Evolutionary conservation across 2,329 filamentous ascomycete species (phyloP).

Genomic region (Fusarium sterilihyphosum): DNA sequence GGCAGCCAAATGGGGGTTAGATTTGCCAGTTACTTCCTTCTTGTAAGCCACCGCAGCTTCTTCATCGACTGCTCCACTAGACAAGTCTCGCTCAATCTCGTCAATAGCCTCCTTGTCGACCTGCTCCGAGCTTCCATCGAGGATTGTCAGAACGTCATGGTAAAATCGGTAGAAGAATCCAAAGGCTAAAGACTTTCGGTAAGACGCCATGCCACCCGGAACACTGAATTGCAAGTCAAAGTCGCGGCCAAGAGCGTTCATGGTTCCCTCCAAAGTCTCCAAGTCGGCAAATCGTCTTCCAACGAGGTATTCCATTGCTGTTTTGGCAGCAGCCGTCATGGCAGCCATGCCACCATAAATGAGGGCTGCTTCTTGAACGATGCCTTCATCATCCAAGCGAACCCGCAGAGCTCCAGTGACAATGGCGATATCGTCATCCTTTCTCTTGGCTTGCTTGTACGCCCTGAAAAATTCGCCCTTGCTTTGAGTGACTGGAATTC

Average conservation of each 20-base stretch:
- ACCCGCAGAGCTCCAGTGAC: conserved; percentile 89
- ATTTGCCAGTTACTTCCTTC: conserved; percentile 84
- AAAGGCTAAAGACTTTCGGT: conserved; percentile 87
- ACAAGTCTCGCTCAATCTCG: conserved; percentile 88
- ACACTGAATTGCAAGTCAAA: conserved; percentile 92
- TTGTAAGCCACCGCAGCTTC: conserved; percentile 80
- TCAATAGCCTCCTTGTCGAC: conserved; percentile 78
- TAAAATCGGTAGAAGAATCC: conserved; percentile 99
- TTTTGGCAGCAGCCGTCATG: conserved; percentile 86
- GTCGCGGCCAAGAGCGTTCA: conserved; percentile 88
- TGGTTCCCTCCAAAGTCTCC: conserved; percentile 85
- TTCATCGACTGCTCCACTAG: conserved; percentile 80
- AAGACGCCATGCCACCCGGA: conserved; percentile 97
- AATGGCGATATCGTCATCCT: conserved; percentile 98
- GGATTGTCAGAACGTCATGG: conserved; percentile 79
- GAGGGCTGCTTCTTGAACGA: conserved; percentile 79
- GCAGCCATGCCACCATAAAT: conserved; percentile 97
- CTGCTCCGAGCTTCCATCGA: conserved; percentile 59
- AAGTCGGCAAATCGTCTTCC: conserved; percentile 85
- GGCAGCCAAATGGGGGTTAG: conserved; percentile 88
- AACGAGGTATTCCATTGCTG: conserved; percentile 75
- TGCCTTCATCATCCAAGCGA: conserved; percentile 72
- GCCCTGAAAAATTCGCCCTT: conserved; percentile 86
- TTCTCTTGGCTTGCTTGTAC: conserved; percentile 96
- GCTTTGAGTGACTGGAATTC: conserved; percentile 79